These are phyloP conservation scores for Podaxis sp. DNA, from an alignment of 768 basidiomycete species.

Conservation along the genomic window DNA sequence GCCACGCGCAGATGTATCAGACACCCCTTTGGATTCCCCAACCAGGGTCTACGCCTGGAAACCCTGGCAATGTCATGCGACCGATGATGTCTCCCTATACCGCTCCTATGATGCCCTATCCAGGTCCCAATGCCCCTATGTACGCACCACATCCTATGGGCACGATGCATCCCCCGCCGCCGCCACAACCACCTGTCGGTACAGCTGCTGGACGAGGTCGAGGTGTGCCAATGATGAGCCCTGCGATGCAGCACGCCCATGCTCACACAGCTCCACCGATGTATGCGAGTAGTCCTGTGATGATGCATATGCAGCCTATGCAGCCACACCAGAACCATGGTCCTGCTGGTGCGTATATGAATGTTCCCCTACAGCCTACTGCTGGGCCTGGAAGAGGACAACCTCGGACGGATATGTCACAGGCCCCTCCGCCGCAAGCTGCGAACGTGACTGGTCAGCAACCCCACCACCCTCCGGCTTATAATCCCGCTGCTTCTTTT, in stretches of 20 bases:
- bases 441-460: conserved; percentile 36
- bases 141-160: conserved; percentile 15
- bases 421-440: conserved; percentile 33
- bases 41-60: conserved; percentile 45
- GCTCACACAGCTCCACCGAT: conserved; percentile 55
- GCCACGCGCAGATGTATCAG: conserved; percentile 58
- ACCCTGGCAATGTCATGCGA: conserved; percentile 52
- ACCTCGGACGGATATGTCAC: conserved; percentile 41
- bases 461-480: conserved; percentile 11
- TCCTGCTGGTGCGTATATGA: conserved; percentile 40
- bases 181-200: conserved; percentile 37
- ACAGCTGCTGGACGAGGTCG: conserved; percentile 42
- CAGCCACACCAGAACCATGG: conserved; percentile 38
- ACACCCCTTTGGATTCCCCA: conserved; percentile 66
- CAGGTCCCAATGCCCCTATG: conserved; percentile 45
- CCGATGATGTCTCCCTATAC: conserved; percentile 64
- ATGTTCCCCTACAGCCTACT: conserved; percentile 2
- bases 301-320: conserved; percentile 63
- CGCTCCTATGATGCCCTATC: conserved; percentile 64
- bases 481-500: conserved; percentile 31
- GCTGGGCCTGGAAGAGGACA: conserved; percentile 47
- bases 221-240: conserved; percentile 65
- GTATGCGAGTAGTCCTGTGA: conserved; percentile 67
- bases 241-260: conserved; percentile 61
- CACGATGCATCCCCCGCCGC: conserved; percentile 48